Conservation (phyloP, 1,284 basidiomycete species). For the Cutaneotrichosporon sp. region DNA sequence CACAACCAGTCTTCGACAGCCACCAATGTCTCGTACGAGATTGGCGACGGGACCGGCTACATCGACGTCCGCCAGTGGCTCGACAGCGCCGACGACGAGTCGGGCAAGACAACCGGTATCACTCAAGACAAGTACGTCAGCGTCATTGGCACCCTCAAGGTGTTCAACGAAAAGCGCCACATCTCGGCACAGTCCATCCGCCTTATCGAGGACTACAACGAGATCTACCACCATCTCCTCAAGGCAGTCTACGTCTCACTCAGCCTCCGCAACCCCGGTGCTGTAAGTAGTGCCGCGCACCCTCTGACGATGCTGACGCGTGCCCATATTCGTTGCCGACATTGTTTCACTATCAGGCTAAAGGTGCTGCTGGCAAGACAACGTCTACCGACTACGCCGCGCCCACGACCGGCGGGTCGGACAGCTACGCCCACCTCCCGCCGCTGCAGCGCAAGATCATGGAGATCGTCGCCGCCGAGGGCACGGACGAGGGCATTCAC, state of each 20-base stretch:
- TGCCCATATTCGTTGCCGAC: no score
- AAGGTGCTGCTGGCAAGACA: neutral
- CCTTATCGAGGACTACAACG: constrained; percentile 65
- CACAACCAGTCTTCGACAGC: constrained; percentile 64
- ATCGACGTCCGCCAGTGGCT: constrained; percentile 88
- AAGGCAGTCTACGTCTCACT: constrained; percentile 56
- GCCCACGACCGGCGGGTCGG: constrained; percentile 13
- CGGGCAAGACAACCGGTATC: constrained; percentile 52
- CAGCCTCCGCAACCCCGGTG: constrained; percentile 49
- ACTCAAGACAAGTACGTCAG: constrained; percentile 69
- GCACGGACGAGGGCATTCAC: constrained; percentile 57
- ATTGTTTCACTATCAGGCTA: neutral
- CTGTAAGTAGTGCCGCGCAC: neutral
- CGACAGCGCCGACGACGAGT: constrained; percentile 60
- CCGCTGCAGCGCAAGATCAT: constrained; percentile 63
- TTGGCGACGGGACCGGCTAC: constrained; percentile 85
- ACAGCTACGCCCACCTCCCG: constrained; percentile 56
- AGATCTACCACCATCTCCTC: constrained; percentile 73
- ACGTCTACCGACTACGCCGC: constrained; percentile 35
- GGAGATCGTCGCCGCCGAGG: constrained; percentile 54
- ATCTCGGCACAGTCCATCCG: constrained; percentile 73
- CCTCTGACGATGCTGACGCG: neutral
- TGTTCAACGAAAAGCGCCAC: constrained; percentile 75
- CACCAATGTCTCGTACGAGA: constrained; percentile 73
- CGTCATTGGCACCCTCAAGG: constrained; percentile 85